Base-by-base conservation (phyloP, 2,329 filamentous ascomycete species). In the Penicillium sp. region DNA sequence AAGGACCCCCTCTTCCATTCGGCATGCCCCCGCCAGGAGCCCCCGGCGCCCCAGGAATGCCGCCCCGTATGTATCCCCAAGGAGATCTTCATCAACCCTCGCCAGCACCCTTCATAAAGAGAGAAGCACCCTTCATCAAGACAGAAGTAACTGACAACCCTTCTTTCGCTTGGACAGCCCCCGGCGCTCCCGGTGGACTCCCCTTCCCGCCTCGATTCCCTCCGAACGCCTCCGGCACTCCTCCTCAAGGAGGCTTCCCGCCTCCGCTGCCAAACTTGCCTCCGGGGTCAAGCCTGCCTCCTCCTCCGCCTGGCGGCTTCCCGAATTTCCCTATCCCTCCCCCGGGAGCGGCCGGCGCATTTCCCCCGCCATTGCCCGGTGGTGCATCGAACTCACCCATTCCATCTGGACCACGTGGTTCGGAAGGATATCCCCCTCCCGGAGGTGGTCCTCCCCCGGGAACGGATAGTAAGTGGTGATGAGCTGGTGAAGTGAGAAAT, bases 1-100 rank as follows among this genome's bases (percentile, higher is more conserved):
- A 73, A 66, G 70, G 80, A 55, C 76, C 77, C 58, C 85, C 84
- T 52, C 86, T 85, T 40, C 84, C 84, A 23, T 87, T 87, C 65
- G 82, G 81, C 52, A 75, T 79, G 58, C 78, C 79, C 48, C 67
- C 79, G 34, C 70, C 69, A 26, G 75, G 74, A 45, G 73, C 63
- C 31, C 70, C 73, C 52, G 71, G 71, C 33, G 74, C 69, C 26
- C 74, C 74, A 44, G 77, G 71, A 59, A 71, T 79, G 66, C 77
- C 61, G 48, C 79, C 83, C 70, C 84, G 84, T 86, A 83, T 67
- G 83, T 80, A 18, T 26, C 31, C 14, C 31, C 18, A 34, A 10
- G 14, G 14, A 21, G n/a, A 21, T 10, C 14, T 31, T 29, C 16
- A 10, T 34, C 33, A n/a, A 34, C n/a, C 26, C 11, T 14, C 11